Evolutionary conservation across 495 filamentous ascomycete species (phyloP).

Genomic region (Aspergillus bridgeri): DNA sequence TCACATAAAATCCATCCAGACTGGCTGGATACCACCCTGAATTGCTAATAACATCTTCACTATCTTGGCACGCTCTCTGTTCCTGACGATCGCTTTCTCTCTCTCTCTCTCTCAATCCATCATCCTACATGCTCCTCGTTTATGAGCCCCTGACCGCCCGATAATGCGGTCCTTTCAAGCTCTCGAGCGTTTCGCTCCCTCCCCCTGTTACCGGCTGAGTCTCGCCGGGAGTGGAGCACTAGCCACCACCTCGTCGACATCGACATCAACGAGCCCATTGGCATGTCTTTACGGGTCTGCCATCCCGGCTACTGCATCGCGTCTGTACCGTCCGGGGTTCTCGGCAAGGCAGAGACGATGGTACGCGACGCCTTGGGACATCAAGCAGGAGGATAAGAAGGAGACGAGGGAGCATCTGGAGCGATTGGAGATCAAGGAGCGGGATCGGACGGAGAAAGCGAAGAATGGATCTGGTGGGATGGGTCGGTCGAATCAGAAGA

Average conservation of each 20-base stretch:
- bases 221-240: too few relatives aligned
- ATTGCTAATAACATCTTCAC: too few relatives aligned
- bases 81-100: not conserved
- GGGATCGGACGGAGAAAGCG: not conserved
- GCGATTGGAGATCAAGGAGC: constrained; percentile 5
- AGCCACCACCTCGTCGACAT: not conserved
- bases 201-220: too few relatives aligned
- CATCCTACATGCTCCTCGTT: not conserved
- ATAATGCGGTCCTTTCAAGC: not conserved
- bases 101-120: not conserved
- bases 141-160: not conserved
- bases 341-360: not conserved
- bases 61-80: not conserved
- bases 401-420: constrained; percentile 11
- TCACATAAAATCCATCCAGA: too few relatives aligned
- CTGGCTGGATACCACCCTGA: too few relatives aligned
- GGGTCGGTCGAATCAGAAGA: constrained; percentile 6
- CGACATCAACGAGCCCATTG: not conserved
- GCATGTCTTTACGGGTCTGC: not conserved
- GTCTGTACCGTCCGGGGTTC: too few relatives aligned
- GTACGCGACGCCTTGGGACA: not conserved
- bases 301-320: too few relatives aligned
- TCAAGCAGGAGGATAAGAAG: not conserved
- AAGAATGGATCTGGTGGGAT: not conserved
- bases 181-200: not conserved